Conservation (phyloP, 2,329 filamentous ascomycete species). For the Didymella pomorum region DNA sequence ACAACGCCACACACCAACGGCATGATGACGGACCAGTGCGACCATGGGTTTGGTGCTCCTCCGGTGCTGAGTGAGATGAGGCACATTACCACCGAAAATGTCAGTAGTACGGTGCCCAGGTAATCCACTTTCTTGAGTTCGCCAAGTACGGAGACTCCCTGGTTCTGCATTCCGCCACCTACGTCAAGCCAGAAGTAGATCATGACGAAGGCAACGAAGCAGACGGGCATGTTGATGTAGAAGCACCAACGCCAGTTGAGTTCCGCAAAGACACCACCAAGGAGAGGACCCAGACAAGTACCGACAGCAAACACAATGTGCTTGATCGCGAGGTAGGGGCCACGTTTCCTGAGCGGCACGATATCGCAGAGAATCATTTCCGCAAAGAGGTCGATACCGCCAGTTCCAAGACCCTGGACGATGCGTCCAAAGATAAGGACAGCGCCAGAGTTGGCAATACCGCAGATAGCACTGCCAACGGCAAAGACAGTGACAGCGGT, state of each 20-base stretch:
- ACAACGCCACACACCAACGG: conserved; percentile 56
- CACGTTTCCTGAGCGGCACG: conserved; percentile 57
- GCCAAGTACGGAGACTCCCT: conserved; percentile 20
- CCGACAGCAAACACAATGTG: conserved; percentile 38
- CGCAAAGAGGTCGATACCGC: conserved; percentile 56
- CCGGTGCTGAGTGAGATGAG: conserved; percentile 58
- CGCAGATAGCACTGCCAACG: conserved; percentile 63
- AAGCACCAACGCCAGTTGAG: conserved; percentile 59
- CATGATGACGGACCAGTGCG: conserved; percentile 48
- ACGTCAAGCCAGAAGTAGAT: conserved; percentile 45
- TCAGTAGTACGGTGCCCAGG: conserved; percentile 55
- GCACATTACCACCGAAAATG: conserved; percentile 51
- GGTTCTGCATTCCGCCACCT: conserved; percentile 24
- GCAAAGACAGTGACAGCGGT: conserved; percentile 57
- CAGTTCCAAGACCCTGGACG: conserved; percentile 62
- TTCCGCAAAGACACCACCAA: conserved; percentile 46
- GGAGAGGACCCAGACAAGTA: conserved; percentile 40
- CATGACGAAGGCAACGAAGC: conserved; percentile 35
- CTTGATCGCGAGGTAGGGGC: conserved; percentile 50
- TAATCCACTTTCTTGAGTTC: conserved; percentile 51
- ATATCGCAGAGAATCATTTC: conserved; percentile 62
- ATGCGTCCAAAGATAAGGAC: conserved; percentile 65
- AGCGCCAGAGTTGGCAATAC: conserved; percentile 53
- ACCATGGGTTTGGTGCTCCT: conserved; percentile 56
- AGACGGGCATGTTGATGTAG: conserved; percentile 48